These are phyloP conservation scores for Lyophyllum semitale DNA, from an alignment of 768 basidiomycete genomes.

Conservation along the genomic window DNA sequence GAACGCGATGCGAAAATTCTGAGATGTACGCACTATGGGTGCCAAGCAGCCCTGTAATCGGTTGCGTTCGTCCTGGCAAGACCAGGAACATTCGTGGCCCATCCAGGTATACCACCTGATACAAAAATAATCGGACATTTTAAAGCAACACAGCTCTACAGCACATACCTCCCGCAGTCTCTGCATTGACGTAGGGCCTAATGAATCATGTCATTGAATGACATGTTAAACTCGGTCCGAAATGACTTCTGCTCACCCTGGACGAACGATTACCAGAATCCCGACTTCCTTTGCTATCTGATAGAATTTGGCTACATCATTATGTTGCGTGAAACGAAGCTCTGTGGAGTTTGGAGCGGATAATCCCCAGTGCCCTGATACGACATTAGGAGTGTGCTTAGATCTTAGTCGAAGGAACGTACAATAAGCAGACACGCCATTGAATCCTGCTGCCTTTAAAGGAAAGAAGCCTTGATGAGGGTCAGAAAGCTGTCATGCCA, in stretches of 20 bases:
- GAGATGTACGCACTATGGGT: constrained; percentile 30
- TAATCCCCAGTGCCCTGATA: constrained; percentile 63
- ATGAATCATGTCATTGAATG: background rate
- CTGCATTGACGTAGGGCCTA: constrained; percentile 60
- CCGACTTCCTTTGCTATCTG: constrained; percentile 64
- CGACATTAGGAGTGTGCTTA: constrained; percentile 12
- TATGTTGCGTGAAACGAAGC: constrained; percentile 60
- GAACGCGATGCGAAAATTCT: background rate
- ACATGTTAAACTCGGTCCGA: background rate
- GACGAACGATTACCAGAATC: constrained; percentile 65
- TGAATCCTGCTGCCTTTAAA: constrained; percentile 64
- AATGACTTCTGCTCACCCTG: constrained; percentile 45
- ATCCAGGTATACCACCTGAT: constrained; percentile 46
- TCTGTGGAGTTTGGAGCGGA: constrained; percentile 60
- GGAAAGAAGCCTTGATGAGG: too few species aligned
- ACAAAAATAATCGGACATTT: background rate
- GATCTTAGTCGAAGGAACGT: constrained; percentile 34
- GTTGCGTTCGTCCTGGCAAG: constrained; percentile 61
- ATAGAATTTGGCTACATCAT: constrained; percentile 57
- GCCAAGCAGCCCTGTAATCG: constrained; percentile 58
- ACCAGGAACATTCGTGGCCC: constrained; percentile 50
- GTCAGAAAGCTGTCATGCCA: background rate
- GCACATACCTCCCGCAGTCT: constrained; percentile 59
- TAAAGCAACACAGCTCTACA: background rate
- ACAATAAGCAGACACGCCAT: constrained; percentile 63